Evolutionary conservation across 1,284 basidiomycete genomes (phyloP).

Genomic region (Coniophora puteana): DNA sequence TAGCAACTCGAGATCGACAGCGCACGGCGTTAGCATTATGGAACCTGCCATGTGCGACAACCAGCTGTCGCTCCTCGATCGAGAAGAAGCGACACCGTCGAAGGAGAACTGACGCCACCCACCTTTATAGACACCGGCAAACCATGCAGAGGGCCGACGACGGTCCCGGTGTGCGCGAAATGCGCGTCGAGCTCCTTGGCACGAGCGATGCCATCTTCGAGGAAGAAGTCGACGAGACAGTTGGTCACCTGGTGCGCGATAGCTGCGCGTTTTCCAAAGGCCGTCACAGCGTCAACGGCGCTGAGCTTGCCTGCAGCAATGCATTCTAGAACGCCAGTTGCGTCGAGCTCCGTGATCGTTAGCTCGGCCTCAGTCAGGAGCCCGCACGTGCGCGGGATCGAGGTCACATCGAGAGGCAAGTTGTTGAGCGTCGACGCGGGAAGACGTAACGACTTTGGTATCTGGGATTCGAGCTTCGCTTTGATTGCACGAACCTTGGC

Average conservation of each 20-base stretch:
- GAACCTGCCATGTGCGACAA: too few species aligned
- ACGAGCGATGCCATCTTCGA: constrained; percentile 30
- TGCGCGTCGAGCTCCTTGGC: constrained; percentile 39
- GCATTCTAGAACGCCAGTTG: constrained; percentile 18
- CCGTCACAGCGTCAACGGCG: constrained; percentile 22
- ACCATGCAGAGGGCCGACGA: constrained; percentile 46
- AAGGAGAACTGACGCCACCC: too few species aligned
- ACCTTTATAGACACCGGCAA: constrained; percentile 46
- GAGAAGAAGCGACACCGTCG: too few species aligned
- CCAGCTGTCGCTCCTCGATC: too few species aligned
- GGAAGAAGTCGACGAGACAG: constrained; percentile 26
- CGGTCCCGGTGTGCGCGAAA: constrained; percentile 28
- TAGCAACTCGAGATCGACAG: too few species aligned
- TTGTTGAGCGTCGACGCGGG: constrained; percentile 11
- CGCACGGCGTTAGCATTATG: too few species aligned
- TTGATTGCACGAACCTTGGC: constrained; percentile 15
- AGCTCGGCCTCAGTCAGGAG: constrained; percentile 36
- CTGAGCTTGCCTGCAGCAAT: constrained; percentile 19
- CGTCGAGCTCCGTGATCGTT: constrained; percentile 38
- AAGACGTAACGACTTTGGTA: constrained; percentile 17
- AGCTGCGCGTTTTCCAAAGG: constrained; percentile 27
- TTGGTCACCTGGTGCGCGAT: constrained; percentile 25
- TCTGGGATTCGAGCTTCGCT: constrained; percentile 20
- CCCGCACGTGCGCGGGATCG: constrained; percentile 34
- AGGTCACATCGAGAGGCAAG: constrained; percentile 1